Conservation (phyloP, 306 rosid genomes). For the Cucurbita ficifolia region DNA sequence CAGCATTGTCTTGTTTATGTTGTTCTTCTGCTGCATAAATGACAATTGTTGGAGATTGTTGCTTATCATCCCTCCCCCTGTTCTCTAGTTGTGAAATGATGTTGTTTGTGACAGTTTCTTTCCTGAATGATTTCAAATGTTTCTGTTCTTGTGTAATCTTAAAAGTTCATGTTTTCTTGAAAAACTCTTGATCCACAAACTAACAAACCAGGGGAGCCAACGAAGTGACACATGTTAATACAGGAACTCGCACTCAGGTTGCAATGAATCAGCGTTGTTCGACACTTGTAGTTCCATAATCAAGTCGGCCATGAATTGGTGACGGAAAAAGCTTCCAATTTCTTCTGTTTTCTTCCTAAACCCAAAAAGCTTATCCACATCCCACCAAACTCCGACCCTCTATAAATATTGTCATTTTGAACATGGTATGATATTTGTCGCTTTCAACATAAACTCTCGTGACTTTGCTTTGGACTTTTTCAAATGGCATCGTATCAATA, state of each 20-base stretch:
- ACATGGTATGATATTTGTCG: no score
- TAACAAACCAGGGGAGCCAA: not conserved
- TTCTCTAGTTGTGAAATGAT: not conserved
- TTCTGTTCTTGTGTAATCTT: not conserved
- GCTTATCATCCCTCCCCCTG: not conserved
- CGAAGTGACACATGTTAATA: not conserved
- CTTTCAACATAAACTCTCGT: no score
- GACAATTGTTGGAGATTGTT: constrained; percentile 2
- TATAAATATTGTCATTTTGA: no score
- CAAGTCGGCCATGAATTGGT: not conserved
- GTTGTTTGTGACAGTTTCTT: not conserved
- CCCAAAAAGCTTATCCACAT: not conserved
- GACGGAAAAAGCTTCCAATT: not conserved
- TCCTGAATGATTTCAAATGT: constrained; percentile 1
- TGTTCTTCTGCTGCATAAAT: constrained; percentile 2
- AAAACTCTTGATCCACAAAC: no score
- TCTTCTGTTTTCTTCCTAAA: not conserved
- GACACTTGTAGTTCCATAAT: not conserved
- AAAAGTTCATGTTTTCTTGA: no score
- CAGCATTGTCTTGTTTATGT: constrained; percentile 2
- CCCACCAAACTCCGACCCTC: constrained; percentile 21
- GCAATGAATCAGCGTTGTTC: not conserved
- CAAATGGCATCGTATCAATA: no score
- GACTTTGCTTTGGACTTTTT: no score
- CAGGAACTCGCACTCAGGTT: not conserved